phyloP scores from a whole-genome alignment of 805 yeast genomes.

The Teunomyces tritomae region DNA sequence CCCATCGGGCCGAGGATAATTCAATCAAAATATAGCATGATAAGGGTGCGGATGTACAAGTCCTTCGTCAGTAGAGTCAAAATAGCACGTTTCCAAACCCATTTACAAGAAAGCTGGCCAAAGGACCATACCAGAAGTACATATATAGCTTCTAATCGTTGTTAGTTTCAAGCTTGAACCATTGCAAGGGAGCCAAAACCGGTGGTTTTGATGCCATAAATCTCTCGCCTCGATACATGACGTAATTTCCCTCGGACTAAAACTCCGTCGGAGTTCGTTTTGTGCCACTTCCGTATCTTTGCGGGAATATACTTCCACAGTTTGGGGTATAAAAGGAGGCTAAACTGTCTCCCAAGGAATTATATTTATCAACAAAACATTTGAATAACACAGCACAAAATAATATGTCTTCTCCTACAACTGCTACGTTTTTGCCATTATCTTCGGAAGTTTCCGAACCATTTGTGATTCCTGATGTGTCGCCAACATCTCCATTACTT shows the following conservation, averaged over 20 bases:
- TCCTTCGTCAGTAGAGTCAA: background rate
- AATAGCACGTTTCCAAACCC: background rate
- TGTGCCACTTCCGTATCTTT: slow-evolving; percentile 2
- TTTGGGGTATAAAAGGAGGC: slow-evolving; percentile 1
- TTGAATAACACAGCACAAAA: no score
- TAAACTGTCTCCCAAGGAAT: no score
- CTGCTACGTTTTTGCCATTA: slow-evolving; percentile 47
- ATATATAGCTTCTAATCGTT: no score
- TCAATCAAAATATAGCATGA: background rate
- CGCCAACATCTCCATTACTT: slow-evolving; percentile 47
- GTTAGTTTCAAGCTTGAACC: no score
- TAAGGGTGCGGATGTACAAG: background rate
- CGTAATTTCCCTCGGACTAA: slow-evolving; percentile 1
- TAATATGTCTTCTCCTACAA: slow-evolving; percentile 6
- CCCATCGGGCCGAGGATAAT: slow-evolving; percentile 1
- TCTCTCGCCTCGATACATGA: background rate
- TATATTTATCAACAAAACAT: no score
- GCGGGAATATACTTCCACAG: slow-evolving; percentile 3
- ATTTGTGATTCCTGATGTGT: slow-evolving; percentile 60
- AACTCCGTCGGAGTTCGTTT: slow-evolving; percentile 2
- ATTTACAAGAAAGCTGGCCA: no score
- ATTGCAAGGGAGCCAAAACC: no score
- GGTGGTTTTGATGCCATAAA: no score
- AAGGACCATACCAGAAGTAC: no score
- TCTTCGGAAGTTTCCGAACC: slow-evolving; percentile 59